Conservation (phyloP, 352 stramenopile species). For the Pythium aphanidermatum region DNA sequence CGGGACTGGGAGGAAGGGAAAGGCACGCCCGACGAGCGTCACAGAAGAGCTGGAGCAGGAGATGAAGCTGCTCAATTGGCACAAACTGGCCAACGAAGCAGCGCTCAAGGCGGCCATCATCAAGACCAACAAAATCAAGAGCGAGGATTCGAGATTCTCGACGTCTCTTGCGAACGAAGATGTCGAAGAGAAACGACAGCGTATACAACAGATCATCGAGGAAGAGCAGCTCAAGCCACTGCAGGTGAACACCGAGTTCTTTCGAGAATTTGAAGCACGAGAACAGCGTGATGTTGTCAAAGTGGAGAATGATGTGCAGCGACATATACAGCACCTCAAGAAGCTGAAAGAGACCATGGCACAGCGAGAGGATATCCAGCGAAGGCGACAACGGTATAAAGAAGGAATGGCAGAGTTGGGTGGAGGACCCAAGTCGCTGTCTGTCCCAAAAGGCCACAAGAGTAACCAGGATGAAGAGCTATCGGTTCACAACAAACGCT, state of each 20-base stretch:
- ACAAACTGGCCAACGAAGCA: constrained; percentile 93
- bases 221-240: constrained; percentile 89
- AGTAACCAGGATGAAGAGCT: constrained; percentile 47
- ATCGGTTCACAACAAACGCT: constrained; percentile 5
- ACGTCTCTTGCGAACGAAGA: constrained; percentile 42
- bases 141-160: constrained; percentile 53
- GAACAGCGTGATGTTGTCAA: constrained; percentile 57
- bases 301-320: constrained; percentile 82
- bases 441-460: constrained; percentile 20
- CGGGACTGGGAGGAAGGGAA: constrained; percentile 20
- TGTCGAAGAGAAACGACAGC: constrained; percentile 76
- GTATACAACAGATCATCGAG: constrained; percentile 89
- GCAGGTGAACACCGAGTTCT: constrained; percentile 87
- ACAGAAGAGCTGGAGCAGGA: constrained; percentile 87
- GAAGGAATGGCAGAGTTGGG: constrained; percentile 56
- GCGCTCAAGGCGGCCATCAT: constrained; percentile 89
- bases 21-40: constrained; percentile 15
- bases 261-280: constrained; percentile 72
- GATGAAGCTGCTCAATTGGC: constrained; percentile 93
- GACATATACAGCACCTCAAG: constrained; percentile 83
- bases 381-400: constrained; percentile 52
- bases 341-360: constrained; percentile 65
- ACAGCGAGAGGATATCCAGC: constrained; percentile 56
- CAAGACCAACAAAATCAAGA: constrained; percentile 85
- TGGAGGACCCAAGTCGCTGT: constrained; percentile 21